phyloP scores from a whole-genome alignment of 1,284 basidiomycete species.

The Pseudozyma pruni region DNA sequence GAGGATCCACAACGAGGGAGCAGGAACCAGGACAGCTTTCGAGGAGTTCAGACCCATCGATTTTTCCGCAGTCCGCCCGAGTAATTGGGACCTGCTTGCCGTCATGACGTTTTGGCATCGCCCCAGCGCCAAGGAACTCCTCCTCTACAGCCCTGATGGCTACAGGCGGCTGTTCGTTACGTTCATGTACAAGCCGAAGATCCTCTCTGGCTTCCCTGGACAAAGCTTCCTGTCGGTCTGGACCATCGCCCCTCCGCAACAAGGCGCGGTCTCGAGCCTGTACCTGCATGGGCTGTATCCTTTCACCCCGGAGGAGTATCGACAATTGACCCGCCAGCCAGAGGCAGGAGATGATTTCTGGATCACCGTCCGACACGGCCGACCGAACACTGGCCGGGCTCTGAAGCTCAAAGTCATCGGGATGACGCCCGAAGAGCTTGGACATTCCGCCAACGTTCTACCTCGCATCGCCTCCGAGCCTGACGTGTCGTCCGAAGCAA shows the following conservation, averaged over 20 bases:
- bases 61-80: neutral
- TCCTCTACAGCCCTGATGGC: neutral
- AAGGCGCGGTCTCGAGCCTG: neutral
- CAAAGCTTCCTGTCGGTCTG: conserved; percentile 3
- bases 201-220: neutral
- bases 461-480: too few species aligned
- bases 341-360: neutral
- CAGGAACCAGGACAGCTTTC: neutral
- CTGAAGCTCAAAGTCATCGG: neutral
- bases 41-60: neutral
- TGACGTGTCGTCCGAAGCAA: too few species aligned
- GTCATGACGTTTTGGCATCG: conserved; percentile 6
- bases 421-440: neutral
- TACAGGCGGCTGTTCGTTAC: neutral
- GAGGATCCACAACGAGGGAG: neutral
- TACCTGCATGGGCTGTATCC: conserved; percentile 9
- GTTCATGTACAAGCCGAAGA: neutral
- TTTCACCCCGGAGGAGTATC: neutral
- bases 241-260: neutral
- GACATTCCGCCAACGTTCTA: too few species aligned
- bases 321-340: neutral
- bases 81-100: neutral
- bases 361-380: neutral
- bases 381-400: too few species aligned
- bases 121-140: conserved; percentile 1